phyloP scores from a whole-genome alignment of 176 grass and related monocot genomes.

The Leersia perrieri region DNA sequence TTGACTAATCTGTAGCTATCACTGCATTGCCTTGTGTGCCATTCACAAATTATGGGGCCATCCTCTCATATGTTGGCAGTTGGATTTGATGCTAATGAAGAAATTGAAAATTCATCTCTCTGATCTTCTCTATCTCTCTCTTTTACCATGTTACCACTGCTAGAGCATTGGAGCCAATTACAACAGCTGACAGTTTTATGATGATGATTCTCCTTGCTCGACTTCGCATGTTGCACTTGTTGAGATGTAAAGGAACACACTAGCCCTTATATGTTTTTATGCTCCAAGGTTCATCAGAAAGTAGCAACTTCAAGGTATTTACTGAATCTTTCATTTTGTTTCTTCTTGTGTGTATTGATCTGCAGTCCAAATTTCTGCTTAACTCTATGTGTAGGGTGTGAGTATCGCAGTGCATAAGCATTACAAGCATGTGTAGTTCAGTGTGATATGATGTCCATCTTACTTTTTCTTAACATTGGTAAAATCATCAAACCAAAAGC shows the following conservation, averaged over 20 bases:
- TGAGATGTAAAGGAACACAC: neutral
- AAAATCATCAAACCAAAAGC: too few relatives aligned
- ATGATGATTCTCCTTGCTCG: neutral
- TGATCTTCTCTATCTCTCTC: neutral
- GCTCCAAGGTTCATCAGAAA: neutral
- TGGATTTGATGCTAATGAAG: constrained; percentile 21
- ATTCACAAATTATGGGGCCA: constrained; percentile 15
- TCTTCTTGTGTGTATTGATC: too few relatives aligned
- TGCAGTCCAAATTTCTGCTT: too few relatives aligned
- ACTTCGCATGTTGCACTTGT: neutral
- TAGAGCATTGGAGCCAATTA: neutral
- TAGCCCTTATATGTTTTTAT: neutral
- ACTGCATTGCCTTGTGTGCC: constrained; percentile 11
- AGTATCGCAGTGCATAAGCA: too few relatives aligned
- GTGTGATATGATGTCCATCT: too few relatives aligned
- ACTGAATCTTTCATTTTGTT: too few relatives aligned
- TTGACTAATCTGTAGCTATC: constrained; percentile 29
- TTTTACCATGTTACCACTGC: neutral
- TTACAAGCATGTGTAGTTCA: too few relatives aligned
- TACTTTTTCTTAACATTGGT: too few relatives aligned
- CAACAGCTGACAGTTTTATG: neutral
- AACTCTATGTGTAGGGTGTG: too few relatives aligned
- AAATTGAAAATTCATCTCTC: neutral
- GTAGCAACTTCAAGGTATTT: neutral
- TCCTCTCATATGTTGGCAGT: constrained; percentile 1